A percentile compares a stretch with the other conserved stretches of the same genome.
phyloP scores from a whole-genome alignment of 1,139 yeast species.

The Scheffersomyces segobiensis region DNA sequence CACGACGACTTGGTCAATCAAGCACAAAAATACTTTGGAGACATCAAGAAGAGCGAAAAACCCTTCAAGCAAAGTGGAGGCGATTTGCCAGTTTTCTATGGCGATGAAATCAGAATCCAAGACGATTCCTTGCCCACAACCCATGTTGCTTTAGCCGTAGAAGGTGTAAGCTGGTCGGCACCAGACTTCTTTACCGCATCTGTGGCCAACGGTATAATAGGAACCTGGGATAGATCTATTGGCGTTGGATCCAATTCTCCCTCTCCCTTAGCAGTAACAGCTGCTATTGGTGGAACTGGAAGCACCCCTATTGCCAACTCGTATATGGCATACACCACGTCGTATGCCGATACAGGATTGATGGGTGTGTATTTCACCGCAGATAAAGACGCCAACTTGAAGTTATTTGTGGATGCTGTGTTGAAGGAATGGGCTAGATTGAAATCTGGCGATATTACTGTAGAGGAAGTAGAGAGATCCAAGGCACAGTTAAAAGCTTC shows the following conservation, averaged over 20 bases:
- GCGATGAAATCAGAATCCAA: constrained; percentile 83
- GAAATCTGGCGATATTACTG: constrained; percentile 71
- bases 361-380: constrained; percentile 96
- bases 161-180: constrained; percentile 97
- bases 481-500: constrained; percentile 95
- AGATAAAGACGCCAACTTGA: constrained; percentile 69
- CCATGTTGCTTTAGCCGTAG: constrained; percentile 92
- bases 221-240: constrained; percentile 94
- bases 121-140: constrained; percentile 86
- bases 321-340: constrained; percentile 94
- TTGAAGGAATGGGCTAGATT: constrained; percentile 88
- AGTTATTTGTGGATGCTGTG: constrained; percentile 68
- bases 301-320: constrained; percentile 77
- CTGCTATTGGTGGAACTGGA: constrained; percentile 60
- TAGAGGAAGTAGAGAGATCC: constrained; percentile 88
- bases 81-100: constrained; percentile 76
- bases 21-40: constrained; percentile 78
- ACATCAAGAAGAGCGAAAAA: constrained; percentile 62
- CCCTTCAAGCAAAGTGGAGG: constrained; percentile 77
- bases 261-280: constrained; percentile 74
- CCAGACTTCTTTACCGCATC: constrained; percentile 94
- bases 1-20: constrained; percentile 79
- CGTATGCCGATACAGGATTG: constrained; percentile 94
- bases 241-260: constrained; percentile 76
- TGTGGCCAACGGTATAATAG: constrained; percentile 94